Base-by-base conservation (phyloP, 1,284 basidiomycete species). In the Mrakiaceae sp. region DNA sequence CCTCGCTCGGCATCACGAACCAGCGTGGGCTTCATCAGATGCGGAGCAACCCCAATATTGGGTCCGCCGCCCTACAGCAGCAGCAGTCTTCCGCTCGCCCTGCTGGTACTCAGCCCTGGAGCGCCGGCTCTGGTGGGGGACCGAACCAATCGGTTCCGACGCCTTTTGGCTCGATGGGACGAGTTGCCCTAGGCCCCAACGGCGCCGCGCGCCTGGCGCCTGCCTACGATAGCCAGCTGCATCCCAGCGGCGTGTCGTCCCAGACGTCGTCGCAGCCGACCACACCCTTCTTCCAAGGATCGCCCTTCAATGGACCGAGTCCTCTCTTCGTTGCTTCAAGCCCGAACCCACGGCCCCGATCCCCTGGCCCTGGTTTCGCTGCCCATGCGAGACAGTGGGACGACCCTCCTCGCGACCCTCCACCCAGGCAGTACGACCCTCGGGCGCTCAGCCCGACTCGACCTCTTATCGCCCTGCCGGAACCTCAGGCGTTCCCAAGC, bases 11-110 rank as follows among this genome's bases (percentile, higher is more conserved):
- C 16, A 4, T 27, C 16, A 55, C 49, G 6, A 49, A 12, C 46
- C n/a, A 50, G 5, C 51, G 27, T 11, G 42, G 46, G 14, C 55
- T 64, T 9, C 63, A 64, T 39, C 9, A 51, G 58, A 60, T 60
- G 63, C 40, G 63, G 8, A 64, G 63, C 52, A 64, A 64, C 58
- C 63, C 63, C 10, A 64, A 64, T 50, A 47, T 64, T n/a, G 27
- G 51, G 50, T 42, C 48, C 52, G 16, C 46, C 44, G 16, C n/a
- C 39, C 52, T 8, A n/a, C 57, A 7, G 2, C 43, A 51, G 40
- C 57, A 51, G 43, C 42, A 7, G 12, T 44, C 43, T n/a, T 3
- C 5, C 40, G 53, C 12, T 5, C 6, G 10, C 14, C 14, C 6
- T 9, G 3, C 14, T 6, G 39, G 55, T 12, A 6, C 2, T 5